Base-by-base conservation (phyloP, 108 stramenopile genomes). In the Conticribra weissflogii region DNA sequence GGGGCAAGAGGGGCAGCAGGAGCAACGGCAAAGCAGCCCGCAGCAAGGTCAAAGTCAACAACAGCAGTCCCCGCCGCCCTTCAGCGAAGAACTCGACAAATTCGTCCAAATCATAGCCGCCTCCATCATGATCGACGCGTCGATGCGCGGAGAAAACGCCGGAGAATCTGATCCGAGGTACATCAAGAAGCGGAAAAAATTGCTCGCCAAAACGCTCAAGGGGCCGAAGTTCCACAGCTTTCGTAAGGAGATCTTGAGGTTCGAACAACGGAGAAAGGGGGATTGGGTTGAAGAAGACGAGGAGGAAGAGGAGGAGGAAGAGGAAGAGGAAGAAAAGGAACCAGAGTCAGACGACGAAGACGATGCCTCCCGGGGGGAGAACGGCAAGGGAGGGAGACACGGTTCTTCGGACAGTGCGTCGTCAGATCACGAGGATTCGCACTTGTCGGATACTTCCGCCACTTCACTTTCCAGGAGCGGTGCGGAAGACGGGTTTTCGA, bases 131-230 rank as follows among this genome's bases (percentile, higher is more conserved):
- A 71, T 78, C n/a, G 77, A 78, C 48, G 77, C 77, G 3, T 60
- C 58, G 58, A 78, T 78, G 77, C 68, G 77, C 0, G 77, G 77
- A 3, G 77, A 78, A 48, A 78, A 78, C 17, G 63, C 77, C 22
- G 77, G 77, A 1, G 77, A 78, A 45, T 71, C 69, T 2, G 77
- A 78, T 45, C 68, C 77, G 19, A 56, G 77, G 1, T 71, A 60
- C 52, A 78, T 78, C 58, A 78, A 78, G 49, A 78, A 60, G 52
- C 70, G 66, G 63, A 78, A 78, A 51, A 78, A 78, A 46, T 9
- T 78, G 21, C 46, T 78, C 15, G 61, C 58, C 34, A 58, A 64
- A 28, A 66, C 64, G 18, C 58, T 78, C 16, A 64, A 32, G 48
- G 69, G 69, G 50, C 47, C 57, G 52, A 70, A 57, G 61, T 54